These are phyloP conservation scores for Cyclotella kingstonii DNA, from an alignment of 108 stramenopile species.

Conservation along the genomic window DNA sequence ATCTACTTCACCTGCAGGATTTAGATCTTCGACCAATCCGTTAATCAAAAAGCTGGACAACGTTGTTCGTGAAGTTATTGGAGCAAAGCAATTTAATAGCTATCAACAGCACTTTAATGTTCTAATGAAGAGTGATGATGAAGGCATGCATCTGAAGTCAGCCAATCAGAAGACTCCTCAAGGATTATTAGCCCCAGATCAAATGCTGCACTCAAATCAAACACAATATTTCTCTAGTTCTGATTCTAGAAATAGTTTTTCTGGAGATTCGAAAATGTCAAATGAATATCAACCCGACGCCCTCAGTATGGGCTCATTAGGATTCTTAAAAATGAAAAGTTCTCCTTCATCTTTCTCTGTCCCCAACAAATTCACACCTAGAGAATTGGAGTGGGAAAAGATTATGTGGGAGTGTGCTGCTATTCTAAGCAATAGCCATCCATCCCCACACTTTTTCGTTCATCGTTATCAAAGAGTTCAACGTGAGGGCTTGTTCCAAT, in stretches of 20 bases:
- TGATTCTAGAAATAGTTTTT: too few relatives aligned
- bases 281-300: too few relatives aligned
- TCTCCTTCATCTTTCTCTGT: too few relatives aligned
- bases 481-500: too few relatives aligned
- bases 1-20: not conserved
- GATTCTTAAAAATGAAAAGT: too few relatives aligned
- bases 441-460: constrained; percentile 61
- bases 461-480: constrained; percentile 30
- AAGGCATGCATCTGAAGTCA: not conserved
- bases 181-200: not conserved
- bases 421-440: constrained; percentile 57
- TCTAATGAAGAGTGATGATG: not conserved
- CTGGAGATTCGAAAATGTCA: too few relatives aligned
- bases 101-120: constrained; percentile 4
- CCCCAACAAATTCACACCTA: constrained; percentile 3
- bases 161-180: too few relatives aligned
- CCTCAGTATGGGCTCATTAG: too few relatives aligned
- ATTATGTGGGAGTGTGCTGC: constrained; percentile 64
- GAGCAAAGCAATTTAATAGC: constrained; percentile 15
- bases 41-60: constrained; percentile 16
- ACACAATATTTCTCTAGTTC: not conserved
- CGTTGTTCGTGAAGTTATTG: constrained; percentile 27
- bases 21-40: constrained; percentile 2
- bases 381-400: constrained; percentile 42
- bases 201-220: not conserved